Conservation (phyloP, 2,329 filamentous ascomycete genomes). For the Whalleya microplaca region DNA sequence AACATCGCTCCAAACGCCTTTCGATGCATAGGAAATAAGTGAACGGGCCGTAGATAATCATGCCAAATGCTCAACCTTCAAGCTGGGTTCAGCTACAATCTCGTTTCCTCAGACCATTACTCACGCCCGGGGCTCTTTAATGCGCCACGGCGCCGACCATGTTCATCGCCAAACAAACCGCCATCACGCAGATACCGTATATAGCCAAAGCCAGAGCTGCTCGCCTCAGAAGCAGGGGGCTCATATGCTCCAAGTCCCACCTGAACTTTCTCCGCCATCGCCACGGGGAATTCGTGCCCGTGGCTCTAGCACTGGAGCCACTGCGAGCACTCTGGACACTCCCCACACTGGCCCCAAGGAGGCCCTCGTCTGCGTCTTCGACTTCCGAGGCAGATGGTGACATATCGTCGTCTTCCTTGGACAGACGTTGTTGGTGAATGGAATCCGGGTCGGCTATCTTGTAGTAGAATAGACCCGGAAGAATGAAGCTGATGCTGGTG, state of each 20-base stretch:
- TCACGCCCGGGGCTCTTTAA: slow-evolving; percentile 38
- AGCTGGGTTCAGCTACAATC: not conserved
- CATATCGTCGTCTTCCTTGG: slow-evolving; percentile 89
- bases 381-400: slow-evolving; percentile 49
- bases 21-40: slow-evolving; percentile 20
- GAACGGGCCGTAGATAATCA: slow-evolving; percentile 4
- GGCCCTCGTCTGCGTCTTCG: slow-evolving; percentile 42
- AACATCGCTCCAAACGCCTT: slow-evolving; percentile 21
- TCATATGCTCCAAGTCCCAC: slow-evolving; percentile 66
- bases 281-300: slow-evolving; percentile 46
- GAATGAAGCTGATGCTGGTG: slow-evolving; percentile 95
- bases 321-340: slow-evolving; percentile 49
- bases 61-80: slow-evolving; percentile 5
- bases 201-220: slow-evolving; percentile 75
- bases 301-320: slow-evolving; percentile 38
- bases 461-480: slow-evolving; percentile 96
- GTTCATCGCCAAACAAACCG: slow-evolving; percentile 84
- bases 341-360: slow-evolving; percentile 49
- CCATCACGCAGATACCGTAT: slow-evolving; percentile 88
- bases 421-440: slow-evolving; percentile 79
- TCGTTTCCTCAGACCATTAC: not conserved
- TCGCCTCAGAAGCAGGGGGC: slow-evolving; percentile 68
- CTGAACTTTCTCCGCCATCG: slow-evolving; percentile 61
- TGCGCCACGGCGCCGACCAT: slow-evolving; percentile 74
- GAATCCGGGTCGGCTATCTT: slow-evolving; percentile 94